Evolutionary conservation across 371 early-diverging fungal genomes (phyloP).

Genomic region (Actinomucor elegans): DNA sequence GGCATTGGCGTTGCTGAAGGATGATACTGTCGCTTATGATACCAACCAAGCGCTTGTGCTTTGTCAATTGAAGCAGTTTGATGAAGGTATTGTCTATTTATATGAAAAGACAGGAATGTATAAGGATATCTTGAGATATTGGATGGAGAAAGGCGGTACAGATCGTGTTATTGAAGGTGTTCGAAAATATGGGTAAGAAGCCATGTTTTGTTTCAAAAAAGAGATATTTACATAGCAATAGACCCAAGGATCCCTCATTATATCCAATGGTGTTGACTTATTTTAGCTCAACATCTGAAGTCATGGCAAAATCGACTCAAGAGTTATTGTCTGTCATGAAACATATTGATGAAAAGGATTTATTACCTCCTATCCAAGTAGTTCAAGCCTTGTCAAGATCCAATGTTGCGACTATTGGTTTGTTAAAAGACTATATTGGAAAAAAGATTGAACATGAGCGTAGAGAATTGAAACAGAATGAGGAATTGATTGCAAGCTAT

Average conservation of each 20-base stretch:
- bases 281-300: slow-evolving; percentile 72
- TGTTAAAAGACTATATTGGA: slow-evolving; percentile 80
- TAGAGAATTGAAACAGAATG: slow-evolving; percentile 63
- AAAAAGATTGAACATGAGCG: slow-evolving; percentile 74
- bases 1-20: slow-evolving; percentile 42
- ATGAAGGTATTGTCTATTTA: slow-evolving; percentile 81
- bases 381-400: slow-evolving; percentile 83
- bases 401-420: slow-evolving; percentile 82
- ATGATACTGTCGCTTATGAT: slow-evolving; percentile 71
- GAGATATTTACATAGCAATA: neutral
- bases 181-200: slow-evolving; percentile 74
- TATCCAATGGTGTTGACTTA: slow-evolving; percentile 84
- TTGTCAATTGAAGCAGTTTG: slow-evolving; percentile 81
- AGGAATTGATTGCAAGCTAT: slow-evolving; percentile 69
- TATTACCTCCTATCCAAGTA: slow-evolving; percentile 88
- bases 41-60: slow-evolving; percentile 88
- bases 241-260: slow-evolving; percentile 73
- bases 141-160: slow-evolving; percentile 80
- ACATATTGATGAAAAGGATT: slow-evolving; percentile 80
- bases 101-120: slow-evolving; percentile 84
- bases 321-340: slow-evolving; percentile 73
- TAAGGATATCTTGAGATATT: slow-evolving; percentile 75
- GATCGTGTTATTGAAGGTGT: slow-evolving; percentile 74
- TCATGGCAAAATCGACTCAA: slow-evolving; percentile 49
- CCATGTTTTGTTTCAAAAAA: neutral